phyloP scores from a whole-genome alignment of 345 rosid species.

The Gossypium anomalum region DNA sequence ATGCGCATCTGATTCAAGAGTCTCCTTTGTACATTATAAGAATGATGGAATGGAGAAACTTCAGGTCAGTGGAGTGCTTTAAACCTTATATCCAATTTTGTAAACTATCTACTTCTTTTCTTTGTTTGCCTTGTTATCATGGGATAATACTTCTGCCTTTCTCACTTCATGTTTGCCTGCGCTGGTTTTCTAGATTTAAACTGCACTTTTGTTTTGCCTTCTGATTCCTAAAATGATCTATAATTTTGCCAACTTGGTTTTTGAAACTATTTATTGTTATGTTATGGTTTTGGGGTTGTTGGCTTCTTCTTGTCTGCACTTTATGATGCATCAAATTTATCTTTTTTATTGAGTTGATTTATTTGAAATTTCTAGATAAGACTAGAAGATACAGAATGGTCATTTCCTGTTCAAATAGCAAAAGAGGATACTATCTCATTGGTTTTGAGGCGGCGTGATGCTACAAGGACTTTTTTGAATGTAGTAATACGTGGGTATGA shows the following conservation, averaged over 20 bases:
- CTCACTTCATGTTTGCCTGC: background rate
- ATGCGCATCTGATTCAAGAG: conserved; percentile 68
- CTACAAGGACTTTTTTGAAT: conserved; percentile 49
- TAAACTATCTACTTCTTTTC: background rate
- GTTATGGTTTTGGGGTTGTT: conserved; percentile 5
- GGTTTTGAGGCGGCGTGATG: conserved; percentile 64
- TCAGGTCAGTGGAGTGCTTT: conserved; percentile 52
- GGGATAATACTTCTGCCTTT: background rate
- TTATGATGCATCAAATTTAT: background rate
- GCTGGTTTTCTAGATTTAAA: background rate
- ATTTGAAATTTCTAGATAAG: conserved; percentile 50
- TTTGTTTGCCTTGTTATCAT: background rate
- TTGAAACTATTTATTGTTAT: background rate
- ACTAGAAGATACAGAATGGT: conserved; percentile 81
- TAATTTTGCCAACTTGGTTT: background rate
- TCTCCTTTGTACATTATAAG: conserved; percentile 55
- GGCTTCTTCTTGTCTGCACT: background rate
- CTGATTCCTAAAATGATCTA: background rate
- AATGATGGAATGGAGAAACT: conserved; percentile 58
- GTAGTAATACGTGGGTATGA: conserved; percentile 93
- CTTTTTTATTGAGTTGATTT: conserved; percentile 1
- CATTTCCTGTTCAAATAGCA: conserved; percentile 73
- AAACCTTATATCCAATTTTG: conserved; percentile 3
- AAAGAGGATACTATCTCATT: conserved; percentile 86
- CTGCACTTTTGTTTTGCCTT: background rate